A percentile compares a stretch with the other conserved stretches of the same genome.
phyloP scores from a whole-genome alignment of 805 yeast genomes.

The Clavispora carvajalis region DNA sequence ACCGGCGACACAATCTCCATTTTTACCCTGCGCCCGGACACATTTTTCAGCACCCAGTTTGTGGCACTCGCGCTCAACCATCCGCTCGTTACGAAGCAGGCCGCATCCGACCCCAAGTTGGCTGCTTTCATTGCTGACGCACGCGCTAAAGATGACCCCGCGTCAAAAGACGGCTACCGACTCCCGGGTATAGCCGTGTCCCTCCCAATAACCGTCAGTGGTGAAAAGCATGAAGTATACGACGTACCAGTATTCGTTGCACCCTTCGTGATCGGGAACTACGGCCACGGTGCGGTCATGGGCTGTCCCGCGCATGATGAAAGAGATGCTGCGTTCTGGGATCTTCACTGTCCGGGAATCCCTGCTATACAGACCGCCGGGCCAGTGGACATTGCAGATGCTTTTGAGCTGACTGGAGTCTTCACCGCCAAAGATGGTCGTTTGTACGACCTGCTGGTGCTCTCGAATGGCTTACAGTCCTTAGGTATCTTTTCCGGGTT shows the following conservation, averaged over 20 bases:
- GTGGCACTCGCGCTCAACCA: slow-evolving; percentile 74
- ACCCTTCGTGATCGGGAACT: slow-evolving; percentile 78
- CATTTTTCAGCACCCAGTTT: slow-evolving; percentile 77
- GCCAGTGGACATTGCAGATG: slow-evolving; percentile 20
- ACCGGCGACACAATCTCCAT: slow-evolving; percentile 35
- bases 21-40: slow-evolving; percentile 89
- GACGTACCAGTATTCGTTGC: slow-evolving; percentile 78
- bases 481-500: slow-evolving; percentile 46
- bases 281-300: slow-evolving; percentile 95
- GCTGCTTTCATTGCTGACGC: slow-evolving; percentile 42
- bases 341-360: slow-evolving; percentile 44
- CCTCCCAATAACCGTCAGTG: slow-evolving; percentile 53
- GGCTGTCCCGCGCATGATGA: slow-evolving; percentile 95
- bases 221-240: slow-evolving; percentile 10
- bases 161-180: slow-evolving; percentile 50
- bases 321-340: slow-evolving; percentile 83
- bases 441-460: slow-evolving; percentile 22
- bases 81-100: slow-evolving; percentile 44
- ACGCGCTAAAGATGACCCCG: slow-evolving; percentile 38
- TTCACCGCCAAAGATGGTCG: slow-evolving; percentile 45
- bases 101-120: slow-evolving; percentile 37
- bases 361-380: slow-evolving; percentile 44
- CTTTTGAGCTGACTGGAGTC: slow-evolving; percentile 28
- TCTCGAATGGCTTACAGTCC: slow-evolving; percentile 21
- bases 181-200: slow-evolving; percentile 39